phyloP scores from a whole-genome alignment of 2,329 filamentous ascomycete species.

The Rhinocladiella similis region DNA sequence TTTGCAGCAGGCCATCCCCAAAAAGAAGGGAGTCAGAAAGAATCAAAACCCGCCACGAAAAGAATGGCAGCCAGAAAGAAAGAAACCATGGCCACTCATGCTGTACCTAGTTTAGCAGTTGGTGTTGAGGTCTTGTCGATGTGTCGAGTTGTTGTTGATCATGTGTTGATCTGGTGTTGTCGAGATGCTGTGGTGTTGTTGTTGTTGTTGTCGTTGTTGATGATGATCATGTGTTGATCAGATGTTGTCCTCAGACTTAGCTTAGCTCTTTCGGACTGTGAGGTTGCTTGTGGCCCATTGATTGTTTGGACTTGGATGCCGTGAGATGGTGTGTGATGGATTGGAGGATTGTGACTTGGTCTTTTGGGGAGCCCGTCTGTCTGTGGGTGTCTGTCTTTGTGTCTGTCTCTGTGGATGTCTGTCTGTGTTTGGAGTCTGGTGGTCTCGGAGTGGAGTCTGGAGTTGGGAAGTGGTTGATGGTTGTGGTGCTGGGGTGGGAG shows the following conservation, averaged over 20 bases:
- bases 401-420: neutral
- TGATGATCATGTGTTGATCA: too few relatives aligned
- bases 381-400: neutral
- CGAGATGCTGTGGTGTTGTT: too few relatives aligned
- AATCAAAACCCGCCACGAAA: neutral
- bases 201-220: too few relatives aligned
- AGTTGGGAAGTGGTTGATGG: neutral
- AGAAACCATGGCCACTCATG: neutral
- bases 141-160: too few relatives aligned
- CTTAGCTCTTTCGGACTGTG: too few relatives aligned
- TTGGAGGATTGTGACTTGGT: neutral
- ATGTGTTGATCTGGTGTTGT: too few relatives aligned
- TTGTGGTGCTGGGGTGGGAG: neutral
- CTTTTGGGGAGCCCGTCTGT: neutral
- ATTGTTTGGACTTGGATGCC: neutral
- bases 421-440: neutral
- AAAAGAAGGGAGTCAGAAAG: conserved; percentile 2
- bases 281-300: neutral
- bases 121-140: too few relatives aligned
- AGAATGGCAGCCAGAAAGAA: conserved; percentile 1
- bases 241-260: too few relatives aligned
- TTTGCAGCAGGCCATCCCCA: neutral
- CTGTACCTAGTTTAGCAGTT: neutral
- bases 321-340: neutral
- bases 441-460: neutral